Evolutionary conservation across 108 stramenopile genomes (phyloP), one percentile per base, ranked within the genome.

Genomic region (Chaetoceros muelleri): DNA sequence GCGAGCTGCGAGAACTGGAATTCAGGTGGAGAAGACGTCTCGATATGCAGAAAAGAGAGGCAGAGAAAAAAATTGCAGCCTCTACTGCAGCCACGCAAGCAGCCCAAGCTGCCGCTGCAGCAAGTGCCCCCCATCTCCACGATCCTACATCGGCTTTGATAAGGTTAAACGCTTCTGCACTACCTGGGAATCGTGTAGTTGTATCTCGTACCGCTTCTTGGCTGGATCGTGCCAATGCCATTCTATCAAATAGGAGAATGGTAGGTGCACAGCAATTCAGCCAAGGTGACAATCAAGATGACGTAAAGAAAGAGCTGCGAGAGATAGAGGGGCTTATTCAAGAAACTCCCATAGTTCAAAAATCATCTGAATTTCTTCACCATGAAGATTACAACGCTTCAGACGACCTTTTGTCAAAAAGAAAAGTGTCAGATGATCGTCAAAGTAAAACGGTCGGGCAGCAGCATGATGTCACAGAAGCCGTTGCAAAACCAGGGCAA

Each of bases 41-140:
- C 24, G 82, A 84, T 56, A 64, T 82, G 52, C 90, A 91, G 55
- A 76, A 85, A 57, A 67, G 76, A 34, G 90, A 87, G 48, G 62
- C 75, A 22, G 65, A 79, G 8, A 71, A 79, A 62, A 91, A 85
- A 48, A 73, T 80, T 24, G 71, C 78, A 44, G 84, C 79, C 0
- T 75, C 78, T 3, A 70, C 66, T 28, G 81, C 81, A 10, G 84
- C 82, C 18, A 10, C 34, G 13, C 34, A 40, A 5, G 34, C 34
- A 10, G 34, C 34, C 13, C 34, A 40, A 40, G 79, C 78, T 0
- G 69, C 57, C 13, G 78, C 73, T 52, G 48, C 51, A 34, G 58
- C 61, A 24, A 24, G 34, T 13, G 34, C 34, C 34, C 34, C 34
- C 5, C 48, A 49, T 49, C 48, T 49, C n/a, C 22, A 24, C 48